Base-by-base conservation (phyloP, 176 grass and related monocot species). In the Zizania latifolia region DNA sequence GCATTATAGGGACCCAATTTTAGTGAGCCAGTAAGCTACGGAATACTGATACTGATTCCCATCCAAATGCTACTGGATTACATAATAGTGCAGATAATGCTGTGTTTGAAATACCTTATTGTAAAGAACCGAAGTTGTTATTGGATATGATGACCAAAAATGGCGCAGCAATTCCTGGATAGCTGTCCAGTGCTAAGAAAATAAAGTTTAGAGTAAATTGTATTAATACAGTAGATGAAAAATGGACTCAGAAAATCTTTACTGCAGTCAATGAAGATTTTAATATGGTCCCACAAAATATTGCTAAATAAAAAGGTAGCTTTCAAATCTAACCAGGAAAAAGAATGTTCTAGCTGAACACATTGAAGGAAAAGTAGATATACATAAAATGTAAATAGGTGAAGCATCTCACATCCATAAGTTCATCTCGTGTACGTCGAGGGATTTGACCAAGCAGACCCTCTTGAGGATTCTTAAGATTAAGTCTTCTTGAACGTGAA, bases 61-160 rank as follows among this genome's bases (percentile, higher is more conserved):
- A 58, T 51, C 27, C 10, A 44, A 68, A 75, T 60, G 31, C n/a
- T 4, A 28, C 26, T 1, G 3, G 10, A 8, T 6, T 73, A 73
- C 13, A 45, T 40, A 74, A 37, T 9, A 31, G n/a, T 63, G 51
- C 59, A 62, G 74, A 71, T 8, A 63, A 70, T 8, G 3, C 36
- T 60, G 38, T 29, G 22, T 23, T 19, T 77, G 26, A 27, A 62
- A 65, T 88, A 93, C 94, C 90, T 97, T 97, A 83, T 91, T 93
- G 83, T 87, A 91, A 31, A 97, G 94, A 23, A 84, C 72, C 24
- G 77, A 22, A 48, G 86, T 91, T 44, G 94, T 85, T 60, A 97
- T 87, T 59, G 94, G 94, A 82, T 93, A 93, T 6, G 90, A 97
- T 48, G 94, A 97, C 94, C 94, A 97, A 85, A 97, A 97, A 79